A percentile compares a stretch with the other conserved stretches of the same genome.
These are phyloP conservation scores for Trametes cingulata DNA, from an alignment of 768 basidiomycete species.

Conservation along the genomic window DNA sequence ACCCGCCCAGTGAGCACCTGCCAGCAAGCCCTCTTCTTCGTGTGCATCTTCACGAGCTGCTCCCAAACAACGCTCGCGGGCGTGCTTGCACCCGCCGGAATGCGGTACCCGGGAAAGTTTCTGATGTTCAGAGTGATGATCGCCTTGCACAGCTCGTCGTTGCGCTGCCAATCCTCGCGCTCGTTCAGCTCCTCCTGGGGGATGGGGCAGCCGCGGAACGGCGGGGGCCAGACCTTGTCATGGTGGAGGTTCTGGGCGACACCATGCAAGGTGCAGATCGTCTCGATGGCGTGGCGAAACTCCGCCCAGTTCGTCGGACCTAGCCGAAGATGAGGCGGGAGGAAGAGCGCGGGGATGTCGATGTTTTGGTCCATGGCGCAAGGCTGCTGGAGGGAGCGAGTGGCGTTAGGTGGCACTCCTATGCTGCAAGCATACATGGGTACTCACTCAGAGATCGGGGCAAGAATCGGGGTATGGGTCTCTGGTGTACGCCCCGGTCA, in stretches of 20 bases:
- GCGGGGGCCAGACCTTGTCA: not conserved
- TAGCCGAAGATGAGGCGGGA: not conserved
- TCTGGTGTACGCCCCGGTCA: too few species aligned
- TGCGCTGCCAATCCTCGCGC: not conserved
- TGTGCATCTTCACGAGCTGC: not conserved
- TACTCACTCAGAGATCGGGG: not conserved
- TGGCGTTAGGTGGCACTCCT: not conserved
- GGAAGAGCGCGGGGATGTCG: slow-evolving; percentile 3
- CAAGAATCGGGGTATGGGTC: too few species aligned
- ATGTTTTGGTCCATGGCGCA: not conserved
- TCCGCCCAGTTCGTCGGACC: not conserved
- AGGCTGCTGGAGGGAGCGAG: not conserved
- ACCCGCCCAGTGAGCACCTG: not conserved
- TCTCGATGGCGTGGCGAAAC: not conserved
- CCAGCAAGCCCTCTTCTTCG: not conserved
- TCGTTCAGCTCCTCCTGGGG: not conserved
- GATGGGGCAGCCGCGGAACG: not conserved
- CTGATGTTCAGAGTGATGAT: slow-evolving; percentile 1
- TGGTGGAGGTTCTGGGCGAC: not conserved
- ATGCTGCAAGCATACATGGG: not conserved
- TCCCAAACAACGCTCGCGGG: not conserved
- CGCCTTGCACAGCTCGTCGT: not conserved
- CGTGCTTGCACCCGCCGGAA: not conserved
- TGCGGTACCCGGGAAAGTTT: not conserved
- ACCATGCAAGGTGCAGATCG: not conserved